Conservation (phyloP, 177 flowering plant genomes). For the Tripterygium wilfordii region DNA sequence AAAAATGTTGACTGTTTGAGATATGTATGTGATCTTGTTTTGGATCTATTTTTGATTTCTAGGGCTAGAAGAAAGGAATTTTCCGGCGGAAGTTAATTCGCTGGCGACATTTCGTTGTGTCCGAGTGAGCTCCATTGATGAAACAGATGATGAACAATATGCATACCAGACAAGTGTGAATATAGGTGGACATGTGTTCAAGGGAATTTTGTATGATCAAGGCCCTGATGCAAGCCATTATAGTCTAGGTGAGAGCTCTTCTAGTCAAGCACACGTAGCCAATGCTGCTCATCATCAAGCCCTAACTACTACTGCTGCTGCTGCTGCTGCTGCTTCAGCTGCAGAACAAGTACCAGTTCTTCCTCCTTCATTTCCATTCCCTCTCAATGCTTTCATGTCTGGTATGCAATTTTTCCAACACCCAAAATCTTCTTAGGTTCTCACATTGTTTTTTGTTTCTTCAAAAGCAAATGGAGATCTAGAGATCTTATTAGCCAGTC, state of each 20-base stretch:
- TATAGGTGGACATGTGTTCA: slow-evolving; percentile 55
- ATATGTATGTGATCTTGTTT: too few relatives aligned
- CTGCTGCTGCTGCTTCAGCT: neutral
- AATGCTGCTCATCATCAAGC: neutral
- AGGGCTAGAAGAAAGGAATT: slow-evolving; percentile 24
- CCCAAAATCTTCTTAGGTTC: slow-evolving; percentile 7
- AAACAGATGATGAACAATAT: slow-evolving; percentile 27
- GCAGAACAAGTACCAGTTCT: neutral
- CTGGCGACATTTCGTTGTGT: slow-evolving; percentile 40
- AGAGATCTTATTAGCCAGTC: slow-evolving; percentile 1
- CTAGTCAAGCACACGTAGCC: neutral
- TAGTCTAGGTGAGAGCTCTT: slow-evolving; percentile 5
- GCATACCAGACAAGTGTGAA: slow-evolving; percentile 44
- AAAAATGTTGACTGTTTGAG: too few relatives aligned
- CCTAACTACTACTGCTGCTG: neutral
- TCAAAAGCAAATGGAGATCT: neutral
- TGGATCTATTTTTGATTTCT: too few relatives aligned
- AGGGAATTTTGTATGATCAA: slow-evolving; percentile 58
- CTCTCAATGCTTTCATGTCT: slow-evolving; percentile 9
- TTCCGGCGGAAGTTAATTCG: slow-evolving; percentile 42
- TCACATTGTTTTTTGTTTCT: neutral
- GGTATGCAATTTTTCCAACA: slow-evolving; percentile 19
- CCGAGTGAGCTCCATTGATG: slow-evolving; percentile 33
- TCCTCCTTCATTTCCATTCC: slow-evolving; percentile 13
- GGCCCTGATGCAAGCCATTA: slow-evolving; percentile 25